Evolutionary conservation across 108 stramenopile species (phyloP), one percentile per base, ranked within the genome.

Genomic region (Cyclotella atomus): DNA sequence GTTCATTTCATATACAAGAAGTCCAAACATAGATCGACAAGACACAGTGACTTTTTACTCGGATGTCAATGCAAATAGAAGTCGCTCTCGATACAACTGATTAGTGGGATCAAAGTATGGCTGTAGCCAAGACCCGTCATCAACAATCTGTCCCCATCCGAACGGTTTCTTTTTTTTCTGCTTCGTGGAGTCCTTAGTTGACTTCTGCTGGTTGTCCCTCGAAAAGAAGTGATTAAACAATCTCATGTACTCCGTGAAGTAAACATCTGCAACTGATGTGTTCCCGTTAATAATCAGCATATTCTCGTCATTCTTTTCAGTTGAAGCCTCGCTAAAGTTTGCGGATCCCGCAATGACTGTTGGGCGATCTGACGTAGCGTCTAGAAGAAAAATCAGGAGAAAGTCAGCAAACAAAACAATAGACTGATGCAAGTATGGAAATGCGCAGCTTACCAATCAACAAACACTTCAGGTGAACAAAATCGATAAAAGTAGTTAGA

Each of bases 201-300:
- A 0, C 49, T 73, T 41, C 9, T 49, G 54, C 38, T 61, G 46
- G 24, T 69, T 36, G 60, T 80, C 79, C 57, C 79, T 66, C 0
- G 72, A 49, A 54, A 65, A 56, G 68, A 73, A 80, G 49, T 80
- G 79, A 68, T 80, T 66, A 47, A 80, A 80, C 45, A 80, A 25
- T 12, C 79, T 32, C 71, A 73, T 80, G 33, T 60, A 80, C 20
- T 80, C 79, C 0, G 79, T 80, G 7, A 80, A 63, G 49, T 80
- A 80, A 56, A 80, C 47, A 64, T 80, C 79, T 19, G 79, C 71
- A 47, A 80, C 79, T 3, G 44, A 17, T 15, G 66, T 68, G 20
- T 80, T 72, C 0, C 72, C 79, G 2, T 64, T 61, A 59, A 80
- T 70, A 9, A 80, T 44, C 23, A 80, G 32, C 61, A 68, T 80